A percentile compares a stretch with the other conserved stretches of the same genome.
Evolutionary conservation across 2,329 filamentous ascomycete species (phyloP).

Genomic region (Emmonsiellopsis sp.): DNA sequence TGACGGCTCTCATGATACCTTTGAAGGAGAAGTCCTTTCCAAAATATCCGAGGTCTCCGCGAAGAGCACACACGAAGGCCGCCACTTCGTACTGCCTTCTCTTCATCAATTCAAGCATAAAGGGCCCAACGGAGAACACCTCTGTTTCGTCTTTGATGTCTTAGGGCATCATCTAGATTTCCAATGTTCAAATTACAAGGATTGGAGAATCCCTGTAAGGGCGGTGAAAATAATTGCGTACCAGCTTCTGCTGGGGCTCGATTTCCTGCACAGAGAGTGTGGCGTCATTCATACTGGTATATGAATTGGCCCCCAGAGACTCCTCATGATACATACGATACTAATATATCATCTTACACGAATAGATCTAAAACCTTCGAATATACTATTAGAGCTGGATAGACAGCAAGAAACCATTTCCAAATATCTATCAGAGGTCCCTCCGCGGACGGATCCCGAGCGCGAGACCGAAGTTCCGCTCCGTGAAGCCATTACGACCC

Average conservation of each 20-base stretch:
- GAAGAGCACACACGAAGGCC: constrained; percentile 14
- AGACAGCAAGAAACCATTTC: constrained; percentile 11
- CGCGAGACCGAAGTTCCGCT: constrained; percentile 10
- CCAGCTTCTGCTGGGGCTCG: constrained; percentile 20
- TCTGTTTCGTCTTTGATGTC: constrained; percentile 21
- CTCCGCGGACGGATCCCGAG: constrained; percentile 7
- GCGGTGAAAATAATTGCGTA: constrained; percentile 15
- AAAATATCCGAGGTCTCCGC: constrained; percentile 12
- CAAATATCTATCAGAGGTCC: constrained; percentile 13
- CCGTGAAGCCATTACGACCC: constrained; percentile 17
- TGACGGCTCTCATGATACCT: constrained; percentile 16
- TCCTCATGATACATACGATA: not conserved
- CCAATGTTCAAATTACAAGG: constrained; percentile 15
- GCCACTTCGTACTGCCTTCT: constrained; percentile 12
- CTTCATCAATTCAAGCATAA: constrained; percentile 19
- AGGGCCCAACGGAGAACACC: constrained; percentile 21
- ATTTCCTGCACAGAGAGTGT: constrained; percentile 20
- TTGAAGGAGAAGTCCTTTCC: constrained; percentile 16
- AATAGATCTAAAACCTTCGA: constrained; percentile 19
- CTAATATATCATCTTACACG: constrained; percentile 2
- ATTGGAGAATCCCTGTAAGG: constrained; percentile 16
- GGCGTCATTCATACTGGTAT: constrained; percentile 20
- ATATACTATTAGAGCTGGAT: constrained; percentile 18
- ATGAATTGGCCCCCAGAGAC: not conserved
- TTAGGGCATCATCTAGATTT: constrained; percentile 18